These are phyloP conservation scores for Musa acuminata DNA, from an alignment of 176 grass and related monocot species.

Conservation along the genomic window DNA sequence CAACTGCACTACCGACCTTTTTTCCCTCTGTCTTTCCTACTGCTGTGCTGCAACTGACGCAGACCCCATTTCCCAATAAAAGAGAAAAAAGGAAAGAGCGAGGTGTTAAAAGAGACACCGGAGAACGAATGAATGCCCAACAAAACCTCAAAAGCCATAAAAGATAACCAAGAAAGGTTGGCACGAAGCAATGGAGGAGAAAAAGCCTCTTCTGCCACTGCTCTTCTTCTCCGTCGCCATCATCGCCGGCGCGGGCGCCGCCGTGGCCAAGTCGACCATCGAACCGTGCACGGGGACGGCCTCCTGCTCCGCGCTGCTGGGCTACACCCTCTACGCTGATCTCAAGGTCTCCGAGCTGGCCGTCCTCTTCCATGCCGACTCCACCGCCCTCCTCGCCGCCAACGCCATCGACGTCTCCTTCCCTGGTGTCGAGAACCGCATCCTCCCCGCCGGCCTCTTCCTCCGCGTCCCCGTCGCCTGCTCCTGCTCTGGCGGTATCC, in stretches of 20 bases:
- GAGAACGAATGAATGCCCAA: neutral
- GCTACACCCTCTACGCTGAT: constrained; percentile 9
- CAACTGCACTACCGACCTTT: neutral
- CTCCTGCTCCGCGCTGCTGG: neutral
- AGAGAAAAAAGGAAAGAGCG: no score
- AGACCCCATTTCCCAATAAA: neutral
- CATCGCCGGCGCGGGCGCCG: neutral
- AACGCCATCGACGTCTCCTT: constrained; percentile 12
- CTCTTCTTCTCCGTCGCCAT: neutral
- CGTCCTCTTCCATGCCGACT: constrained; percentile 4
- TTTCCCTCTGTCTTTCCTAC: neutral
- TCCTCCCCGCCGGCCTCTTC: constrained; percentile 17
- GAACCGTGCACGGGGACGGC: constrained; percentile 1
- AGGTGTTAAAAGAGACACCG: no score
- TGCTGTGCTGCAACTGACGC: neutral
- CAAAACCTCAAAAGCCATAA: neutral
- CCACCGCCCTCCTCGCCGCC: neutral
- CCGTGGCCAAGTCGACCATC: constrained; percentile 8
- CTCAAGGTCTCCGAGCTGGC: constrained; percentile 20
- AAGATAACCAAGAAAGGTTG: no score
- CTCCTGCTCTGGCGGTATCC: constrained; percentile 6
- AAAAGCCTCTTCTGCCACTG: neutral
- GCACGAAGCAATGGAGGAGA: neutral
- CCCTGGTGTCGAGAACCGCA: constrained; percentile 5
- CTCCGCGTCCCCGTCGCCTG: neutral